phyloP scores from a whole-genome alignment of 2,329 filamentous ascomycete species.

The Epichloe coenophiala region DNA sequence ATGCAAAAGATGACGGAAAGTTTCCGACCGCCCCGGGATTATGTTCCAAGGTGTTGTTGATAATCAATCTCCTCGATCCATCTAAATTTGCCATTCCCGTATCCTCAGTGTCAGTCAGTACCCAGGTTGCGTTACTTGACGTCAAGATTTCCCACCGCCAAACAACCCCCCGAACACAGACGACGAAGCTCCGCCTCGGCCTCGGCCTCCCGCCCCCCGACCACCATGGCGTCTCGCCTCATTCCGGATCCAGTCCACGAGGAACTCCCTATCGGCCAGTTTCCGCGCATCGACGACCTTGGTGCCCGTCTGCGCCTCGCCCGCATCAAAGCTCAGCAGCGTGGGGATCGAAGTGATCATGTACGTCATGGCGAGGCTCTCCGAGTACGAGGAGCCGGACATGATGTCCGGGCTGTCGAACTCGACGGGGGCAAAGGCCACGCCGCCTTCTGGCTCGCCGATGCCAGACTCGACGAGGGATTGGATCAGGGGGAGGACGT shows the following conservation, averaged over 20 bases:
- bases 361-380: conserved; percentile 35
- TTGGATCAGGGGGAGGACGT: conserved; percentile 36
- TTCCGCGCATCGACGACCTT: conserved; percentile 35
- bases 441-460: conserved; percentile 42
- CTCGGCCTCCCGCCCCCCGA: conserved; percentile 29
- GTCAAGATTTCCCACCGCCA: conserved; percentile 15
- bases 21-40: too few relatives aligned
- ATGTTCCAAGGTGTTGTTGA: too few relatives aligned
- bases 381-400: conserved; percentile 15
- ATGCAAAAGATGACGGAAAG: too few relatives aligned
- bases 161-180: conserved; percentile 28
- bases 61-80: too few relatives aligned
- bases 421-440: conserved; percentile 40
- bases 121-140: not conserved
- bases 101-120: too few relatives aligned
- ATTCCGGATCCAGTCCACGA: conserved; percentile 39
- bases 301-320: conserved; percentile 35
- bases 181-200: conserved; percentile 14
- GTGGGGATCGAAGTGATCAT: conserved; percentile 47
- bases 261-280: conserved; percentile 34
- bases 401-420: conserved; percentile 46
- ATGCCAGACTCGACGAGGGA: conserved; percentile 35
- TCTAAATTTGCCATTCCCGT: too few relatives aligned
- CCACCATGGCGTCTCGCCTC: conserved; percentile 35
- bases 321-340: conserved; percentile 42